Conservation (phyloP, 352 stramenopile species). For the Pythium folliculosum region DNA sequence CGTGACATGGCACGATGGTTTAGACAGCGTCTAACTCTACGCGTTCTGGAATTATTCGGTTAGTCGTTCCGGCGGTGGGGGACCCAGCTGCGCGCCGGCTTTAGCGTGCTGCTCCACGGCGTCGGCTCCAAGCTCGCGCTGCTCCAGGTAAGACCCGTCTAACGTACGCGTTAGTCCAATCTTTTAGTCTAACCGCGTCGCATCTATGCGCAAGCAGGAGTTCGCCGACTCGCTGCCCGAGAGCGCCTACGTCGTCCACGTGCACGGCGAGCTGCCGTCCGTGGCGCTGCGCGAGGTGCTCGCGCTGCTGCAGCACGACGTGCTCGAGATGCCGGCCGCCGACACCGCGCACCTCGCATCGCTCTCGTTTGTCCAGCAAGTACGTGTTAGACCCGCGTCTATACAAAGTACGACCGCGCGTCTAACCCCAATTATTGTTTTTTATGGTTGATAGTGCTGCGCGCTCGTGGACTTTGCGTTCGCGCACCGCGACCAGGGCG, state of each 20-base stretch:
- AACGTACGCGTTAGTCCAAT: neutral
- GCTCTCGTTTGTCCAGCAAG: conserved; percentile 14
- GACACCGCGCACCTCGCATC: neutral
- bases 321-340: conserved; percentile 6
- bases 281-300: conserved; percentile 15
- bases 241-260: conserved; percentile 20
- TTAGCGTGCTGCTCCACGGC: conserved; percentile 26
- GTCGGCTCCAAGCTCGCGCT: conserved; percentile 25
- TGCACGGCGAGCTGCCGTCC: conserved; percentile 20
- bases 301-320: conserved; percentile 14
- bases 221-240: conserved; percentile 14
- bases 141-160: conserved; percentile 14
- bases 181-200: neutral
- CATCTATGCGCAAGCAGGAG: conserved; percentile 8
- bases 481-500: conserved; percentile 6
- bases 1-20: neutral
- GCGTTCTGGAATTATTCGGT: neutral
- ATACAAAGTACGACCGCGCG: too few species aligned
- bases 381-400: neutral
- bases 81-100: conserved; percentile 14
- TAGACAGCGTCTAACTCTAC: neutral
- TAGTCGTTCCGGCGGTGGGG: conserved; percentile 10
- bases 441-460: conserved; percentile 14
- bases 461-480: conserved; percentile 19
- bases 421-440: neutral